Base-by-base conservation (phyloP, 78 protist genomes). In the Neovahlkampfia damariscottae region DNA sequence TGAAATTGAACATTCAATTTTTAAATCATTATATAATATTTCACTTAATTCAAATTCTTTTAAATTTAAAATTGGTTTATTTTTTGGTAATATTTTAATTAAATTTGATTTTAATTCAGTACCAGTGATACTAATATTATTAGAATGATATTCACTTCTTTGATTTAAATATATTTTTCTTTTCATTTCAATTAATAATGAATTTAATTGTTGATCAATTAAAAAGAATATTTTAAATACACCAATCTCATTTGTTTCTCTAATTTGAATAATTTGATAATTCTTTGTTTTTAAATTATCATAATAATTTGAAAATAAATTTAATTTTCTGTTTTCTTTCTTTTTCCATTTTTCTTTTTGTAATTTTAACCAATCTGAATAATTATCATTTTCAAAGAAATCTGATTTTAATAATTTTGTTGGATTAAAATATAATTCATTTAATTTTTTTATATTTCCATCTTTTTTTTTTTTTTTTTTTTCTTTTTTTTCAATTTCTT, bases 1-100 rank as follows among this genome's bases (percentile, higher is more conserved):
- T 62, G 77, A 40, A 5, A 69, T 78, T 58, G 83, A 76, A 19
- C 82, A 31, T 5, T 69, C 19, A 4, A 31, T 30, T 38, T 70
- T 50, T 67, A 31, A 9, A 27, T 5, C 30, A 6, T 34, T 6
- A 32, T 41, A 36, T 19, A 19, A 19, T 10, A 19, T 10, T 69
- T 19, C 19, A 32, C 72, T 28, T 69, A 8, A 69, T 10, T 36
- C 76, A 8, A 7, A 73, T 58, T 8, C n/a, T n/a, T n/a, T n/a
- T n/a, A n/a, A n/a, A 28, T 8, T 37, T 8, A 41, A 41, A 8
- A 41, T 41, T 73, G 67, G 72, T 69, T 6, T 9, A 5, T 62
- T 5, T 30, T 7, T 31, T 10, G 74, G 7, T 41, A 10, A 67
- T 6, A 38, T 58, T 58, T 41, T 3, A 27, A n/a, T n/a, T n/a